Conservation (phyloP, 2,329 filamentous ascomycete species). For the Sporothrix schenckii region DNA sequence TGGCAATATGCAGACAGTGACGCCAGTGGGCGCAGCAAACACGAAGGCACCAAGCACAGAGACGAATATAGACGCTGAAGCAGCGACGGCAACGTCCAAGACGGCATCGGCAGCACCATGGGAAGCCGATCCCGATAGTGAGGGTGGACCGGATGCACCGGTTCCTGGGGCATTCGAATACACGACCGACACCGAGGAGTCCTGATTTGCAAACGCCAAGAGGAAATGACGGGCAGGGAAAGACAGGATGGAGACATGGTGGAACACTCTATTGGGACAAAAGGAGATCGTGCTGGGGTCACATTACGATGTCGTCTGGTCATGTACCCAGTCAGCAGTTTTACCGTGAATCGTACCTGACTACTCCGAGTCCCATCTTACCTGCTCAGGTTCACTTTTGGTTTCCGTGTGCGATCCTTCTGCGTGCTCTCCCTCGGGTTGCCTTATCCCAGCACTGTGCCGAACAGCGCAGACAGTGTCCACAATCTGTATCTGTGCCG, state of each 20-base stretch:
- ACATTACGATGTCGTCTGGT: background rate
- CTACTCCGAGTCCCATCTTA: background rate
- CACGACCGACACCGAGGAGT: slow-evolving; percentile 38
- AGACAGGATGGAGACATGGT: background rate
- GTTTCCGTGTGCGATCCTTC: slow-evolving; percentile 1
- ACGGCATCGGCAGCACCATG: background rate
- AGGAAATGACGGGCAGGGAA: background rate
- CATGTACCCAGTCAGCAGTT: slow-evolving; percentile 1
- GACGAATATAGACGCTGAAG: background rate
- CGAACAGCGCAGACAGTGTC: background rate
- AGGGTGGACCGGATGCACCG: slow-evolving; percentile 34
- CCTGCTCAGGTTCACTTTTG: background rate
- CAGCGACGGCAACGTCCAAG: background rate
- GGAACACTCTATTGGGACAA: background rate
- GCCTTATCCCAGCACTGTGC: background rate
- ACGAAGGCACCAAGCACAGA: background rate
- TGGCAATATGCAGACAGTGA: background rate
- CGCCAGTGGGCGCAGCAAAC: background rate
- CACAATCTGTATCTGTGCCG: background rate
- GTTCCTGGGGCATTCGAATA: slow-evolving; percentile 43
- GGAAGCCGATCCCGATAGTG: slow-evolving; percentile 39
- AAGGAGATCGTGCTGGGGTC: background rate
- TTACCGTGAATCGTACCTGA: background rate
- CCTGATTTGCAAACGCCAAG: background rate
- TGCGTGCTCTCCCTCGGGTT: background rate